Base-by-base conservation (phyloP, 768 basidiomycete species). In the Termitomyces titanicus region DNA sequence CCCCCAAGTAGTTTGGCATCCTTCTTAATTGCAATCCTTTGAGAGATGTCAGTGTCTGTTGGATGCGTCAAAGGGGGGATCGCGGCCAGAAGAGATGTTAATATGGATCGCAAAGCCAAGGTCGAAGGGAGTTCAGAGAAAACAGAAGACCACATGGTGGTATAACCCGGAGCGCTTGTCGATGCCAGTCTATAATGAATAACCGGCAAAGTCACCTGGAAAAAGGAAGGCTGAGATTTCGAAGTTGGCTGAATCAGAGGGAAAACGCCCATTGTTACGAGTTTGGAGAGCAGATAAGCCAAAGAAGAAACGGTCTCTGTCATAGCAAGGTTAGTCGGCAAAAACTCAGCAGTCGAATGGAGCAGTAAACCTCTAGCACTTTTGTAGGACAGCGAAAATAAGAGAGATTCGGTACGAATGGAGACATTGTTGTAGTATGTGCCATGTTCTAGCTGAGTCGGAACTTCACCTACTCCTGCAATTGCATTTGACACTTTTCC, bases 401-500 rank as follows among this genome's bases (percentile, higher is more conserved):
- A 68, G 24, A 86, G 69, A 20, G 65, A 62, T 52, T 91, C 84
- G 22, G 73, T 78, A 39, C 86, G 77, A 46, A 73, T 46, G 57
- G 80, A 76, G 24, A 91, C 51, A 42, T 73, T 63, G 51, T 79
- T 74, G 65, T 83, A 81, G 68, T 88, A 91, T 5, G 62, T 59
- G 17, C 78, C 79, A 58, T 83, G 75, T 63, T 84, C 78, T 43
- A 97, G 70, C 17, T 59, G 64, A 17, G 62, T 56, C 1, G 87
- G 87, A 2, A 79, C 63, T 3, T 61, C 63, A 27, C 72, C 72
- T 20, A 17, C 35, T 46, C 72, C 74, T 27, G 74, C 79, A 33
- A 85, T 67, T 2, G 81, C 79, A 70, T 98, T 97, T 22, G 89
- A 86, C 8, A 89, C 82, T 68, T 85, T 92, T n/a, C 75, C 74